Percentiles rank a stretch among this genome's conserved stretches.
These are phyloP conservation scores for Sporothrix dimorphospora DNA, from an alignment of 2,329 filamentous ascomycete species.

Conservation along the genomic window DNA sequence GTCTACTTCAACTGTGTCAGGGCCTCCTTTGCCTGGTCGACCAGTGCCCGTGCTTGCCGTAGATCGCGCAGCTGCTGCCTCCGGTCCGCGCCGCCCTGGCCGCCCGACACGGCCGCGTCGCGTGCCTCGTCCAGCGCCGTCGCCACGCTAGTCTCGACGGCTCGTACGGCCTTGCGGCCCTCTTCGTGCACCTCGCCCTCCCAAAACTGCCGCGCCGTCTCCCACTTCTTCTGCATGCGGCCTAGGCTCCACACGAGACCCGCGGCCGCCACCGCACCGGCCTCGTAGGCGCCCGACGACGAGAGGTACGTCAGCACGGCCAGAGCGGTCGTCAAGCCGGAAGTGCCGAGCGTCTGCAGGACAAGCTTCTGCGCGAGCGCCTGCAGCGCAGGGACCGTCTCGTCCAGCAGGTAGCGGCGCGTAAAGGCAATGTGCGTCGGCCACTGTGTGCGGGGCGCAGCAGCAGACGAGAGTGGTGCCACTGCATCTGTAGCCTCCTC, in stretches of 20 bases:
- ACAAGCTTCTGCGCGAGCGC: constrained; percentile 74
- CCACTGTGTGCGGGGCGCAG: constrained; percentile 55
- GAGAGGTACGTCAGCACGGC: constrained; percentile 61
- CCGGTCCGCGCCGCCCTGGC: constrained; percentile 30
- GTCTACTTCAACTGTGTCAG: constrained; percentile 46
- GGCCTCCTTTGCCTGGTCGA: constrained; percentile 55
- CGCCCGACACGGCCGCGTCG: constrained; percentile 29
- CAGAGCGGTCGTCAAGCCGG: constrained; percentile 61
- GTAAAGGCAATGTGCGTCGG: constrained; percentile 73
- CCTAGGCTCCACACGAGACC: constrained; percentile 63
- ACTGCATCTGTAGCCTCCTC: not conserved
- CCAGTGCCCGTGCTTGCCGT: constrained; percentile 48
- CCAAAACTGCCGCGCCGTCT: constrained; percentile 63
- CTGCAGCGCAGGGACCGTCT: constrained; percentile 71
- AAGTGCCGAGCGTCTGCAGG: constrained; percentile 73
- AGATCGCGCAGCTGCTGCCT: constrained; percentile 40
- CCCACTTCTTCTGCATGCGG: constrained; percentile 66
- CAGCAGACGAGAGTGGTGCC: not conserved
- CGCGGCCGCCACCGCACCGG: constrained; percentile 63
- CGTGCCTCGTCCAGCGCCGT: constrained; percentile 48
- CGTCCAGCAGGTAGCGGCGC: constrained; percentile 66
- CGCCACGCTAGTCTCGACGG: constrained; percentile 57
- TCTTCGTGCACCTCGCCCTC: constrained; percentile 69
- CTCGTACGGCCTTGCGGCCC: constrained; percentile 64
- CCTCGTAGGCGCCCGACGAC: constrained; percentile 61